These are phyloP conservation scores for Botrytis medusae DNA, from an alignment of 2,329 filamentous ascomycete genomes.

Conservation along the genomic window DNA sequence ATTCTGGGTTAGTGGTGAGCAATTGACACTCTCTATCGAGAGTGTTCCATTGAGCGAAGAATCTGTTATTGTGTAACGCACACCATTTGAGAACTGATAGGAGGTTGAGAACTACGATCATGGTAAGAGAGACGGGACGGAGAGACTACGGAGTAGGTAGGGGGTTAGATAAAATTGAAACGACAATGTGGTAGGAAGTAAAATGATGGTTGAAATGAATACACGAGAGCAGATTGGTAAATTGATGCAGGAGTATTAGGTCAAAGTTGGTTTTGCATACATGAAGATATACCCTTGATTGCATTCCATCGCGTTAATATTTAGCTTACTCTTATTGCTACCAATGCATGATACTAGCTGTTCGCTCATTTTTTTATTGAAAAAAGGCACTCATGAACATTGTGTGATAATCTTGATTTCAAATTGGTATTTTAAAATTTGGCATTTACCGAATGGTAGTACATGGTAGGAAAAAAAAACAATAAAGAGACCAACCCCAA, in stretches of 20 bases:
- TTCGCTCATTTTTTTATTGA: neutral
- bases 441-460: neutral
- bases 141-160: neutral
- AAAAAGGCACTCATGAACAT: neutral
- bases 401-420: neutral
- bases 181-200: neutral
- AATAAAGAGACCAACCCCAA: neutral
- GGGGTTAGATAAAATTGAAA: neutral
- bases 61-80: neutral
- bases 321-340: neutral
- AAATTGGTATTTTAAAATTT: neutral
- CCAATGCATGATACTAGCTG: neutral
- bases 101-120: neutral
- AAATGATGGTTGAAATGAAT: neutral
- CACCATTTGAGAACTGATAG: neutral
- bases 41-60: constrained; percentile 3
- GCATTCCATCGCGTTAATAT: neutral
- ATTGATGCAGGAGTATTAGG: constrained; percentile 4
- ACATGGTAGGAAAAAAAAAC: neutral
- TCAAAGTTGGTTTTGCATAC: constrained; percentile 17
- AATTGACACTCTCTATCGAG: constrained; percentile 30
- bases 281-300: constrained; percentile 12
- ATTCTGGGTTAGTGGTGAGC: constrained; percentile 56
- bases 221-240: neutral
- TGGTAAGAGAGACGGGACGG: neutral